phyloP scores from a whole-genome alignment of 345 rosid genomes.

The Populus euphratica region DNA sequence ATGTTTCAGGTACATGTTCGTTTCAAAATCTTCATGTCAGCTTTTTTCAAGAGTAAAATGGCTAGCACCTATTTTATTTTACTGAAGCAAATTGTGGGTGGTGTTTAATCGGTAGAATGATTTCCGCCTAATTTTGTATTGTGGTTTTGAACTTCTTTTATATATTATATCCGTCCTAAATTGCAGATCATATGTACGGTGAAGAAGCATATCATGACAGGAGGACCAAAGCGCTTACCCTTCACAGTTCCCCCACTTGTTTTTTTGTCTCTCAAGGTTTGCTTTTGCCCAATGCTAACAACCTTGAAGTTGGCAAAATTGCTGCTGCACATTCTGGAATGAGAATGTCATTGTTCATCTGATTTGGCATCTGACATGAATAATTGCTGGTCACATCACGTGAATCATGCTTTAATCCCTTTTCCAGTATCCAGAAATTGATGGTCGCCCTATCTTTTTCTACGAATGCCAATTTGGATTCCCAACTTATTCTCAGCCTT shows the following conservation, averaged over 20 bases:
- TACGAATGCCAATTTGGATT: not conserved
- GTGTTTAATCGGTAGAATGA: not conserved
- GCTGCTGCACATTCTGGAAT: not conserved
- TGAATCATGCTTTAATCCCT: not conserved
- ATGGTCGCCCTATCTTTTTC: not conserved
- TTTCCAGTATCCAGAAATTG: not conserved
- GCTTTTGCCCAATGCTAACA: conserved; percentile 19
- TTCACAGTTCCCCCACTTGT: conserved; percentile 95
- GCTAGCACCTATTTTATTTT: no score
- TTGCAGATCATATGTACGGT: conserved; percentile 78
- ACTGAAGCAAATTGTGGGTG: no score
- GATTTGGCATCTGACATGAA: not conserved
- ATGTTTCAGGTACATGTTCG: conserved; percentile 77
- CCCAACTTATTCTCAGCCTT: not conserved
- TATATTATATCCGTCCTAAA: not conserved
- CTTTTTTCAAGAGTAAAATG: not conserved
- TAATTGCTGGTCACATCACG: not conserved
- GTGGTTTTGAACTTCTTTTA: not conserved
- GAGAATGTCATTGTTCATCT: not conserved
- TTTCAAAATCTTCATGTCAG: not conserved
- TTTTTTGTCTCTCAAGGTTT: conserved; percentile 81
- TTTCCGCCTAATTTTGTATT: not conserved
- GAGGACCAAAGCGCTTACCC: conserved; percentile 86
- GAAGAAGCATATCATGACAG: conserved; percentile 78
- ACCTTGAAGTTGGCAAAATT: not conserved